These are phyloP conservation scores for Miscanthus lutarioriparius DNA, from an alignment of 176 grass and related monocot species.

Conservation along the genomic window DNA sequence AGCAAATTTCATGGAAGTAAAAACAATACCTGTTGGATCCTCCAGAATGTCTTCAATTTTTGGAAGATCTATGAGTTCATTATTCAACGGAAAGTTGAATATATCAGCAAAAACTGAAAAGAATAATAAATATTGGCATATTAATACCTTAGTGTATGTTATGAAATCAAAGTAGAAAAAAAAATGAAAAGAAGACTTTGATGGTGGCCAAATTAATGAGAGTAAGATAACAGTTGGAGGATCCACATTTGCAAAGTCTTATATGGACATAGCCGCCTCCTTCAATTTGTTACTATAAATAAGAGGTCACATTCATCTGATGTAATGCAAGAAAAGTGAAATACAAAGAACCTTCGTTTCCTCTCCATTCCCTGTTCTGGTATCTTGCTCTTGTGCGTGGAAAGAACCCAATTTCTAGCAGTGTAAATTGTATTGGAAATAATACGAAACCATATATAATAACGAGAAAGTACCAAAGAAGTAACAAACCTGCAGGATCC, in stretches of 20 bases:
- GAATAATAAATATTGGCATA: background rate
- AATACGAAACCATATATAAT: background rate
- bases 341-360: background rate
- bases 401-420: background rate
- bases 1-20: background rate
- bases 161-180: background rate
- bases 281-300: background rate
- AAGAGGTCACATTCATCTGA: background rate
- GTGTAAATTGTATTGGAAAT: background rate
- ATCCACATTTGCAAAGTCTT: no score
- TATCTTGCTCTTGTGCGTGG: background rate
- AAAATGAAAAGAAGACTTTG: no score
- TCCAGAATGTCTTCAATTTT: background rate
- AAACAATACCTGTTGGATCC: background rate
- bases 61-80: background rate
- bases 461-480: background rate
- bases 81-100: background rate
- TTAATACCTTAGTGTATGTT: no score
- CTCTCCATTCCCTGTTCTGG: background rate
- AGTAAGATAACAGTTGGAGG: no score
- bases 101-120: background rate
- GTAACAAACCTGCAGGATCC: background rate
- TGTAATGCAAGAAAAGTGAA: background rate
- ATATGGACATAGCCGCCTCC: background rate
- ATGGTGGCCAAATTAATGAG: no score